Percentiles rank a stretch among this genome's conserved stretches.
phyloP scores from a whole-genome alignment of 1,284 basidiomycete genomes.

The Leccinum solheimii region DNA sequence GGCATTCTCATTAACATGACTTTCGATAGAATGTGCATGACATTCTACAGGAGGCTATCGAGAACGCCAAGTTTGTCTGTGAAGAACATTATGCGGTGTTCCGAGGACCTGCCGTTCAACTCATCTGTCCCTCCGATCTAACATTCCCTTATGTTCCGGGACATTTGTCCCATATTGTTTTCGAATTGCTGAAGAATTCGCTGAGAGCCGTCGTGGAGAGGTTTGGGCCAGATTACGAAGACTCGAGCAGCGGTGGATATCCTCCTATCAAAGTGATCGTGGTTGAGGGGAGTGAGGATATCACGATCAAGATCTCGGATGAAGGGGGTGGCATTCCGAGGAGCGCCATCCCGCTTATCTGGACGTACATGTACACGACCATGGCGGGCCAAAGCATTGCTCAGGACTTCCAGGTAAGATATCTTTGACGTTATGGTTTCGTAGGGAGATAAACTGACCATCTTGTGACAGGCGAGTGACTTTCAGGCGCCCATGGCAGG shows the following conservation, averaged over 20 bases:
- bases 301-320: conserved; percentile 96
- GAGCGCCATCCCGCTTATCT: conserved; percentile 91
- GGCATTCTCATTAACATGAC: background rate
- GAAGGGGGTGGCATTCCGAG: conserved; percentile 96
- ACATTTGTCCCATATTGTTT: conserved; percentile 93
- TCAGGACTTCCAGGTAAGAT: conserved; percentile 63
- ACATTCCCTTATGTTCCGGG: conserved; percentile 95
- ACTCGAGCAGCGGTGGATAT: conserved; percentile 45
- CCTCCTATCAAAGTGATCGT: conserved; percentile 97
- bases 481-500: conserved; percentile 99
- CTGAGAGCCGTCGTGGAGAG: conserved; percentile 94
- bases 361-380: conserved; percentile 99
- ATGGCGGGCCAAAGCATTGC: conserved; percentile 89
- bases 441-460: background rate
- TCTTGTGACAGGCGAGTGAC: conserved; percentile 59
- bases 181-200: conserved; percentile 97
- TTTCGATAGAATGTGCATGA: conserved; percentile 78
- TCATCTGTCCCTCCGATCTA: conserved; percentile 89
- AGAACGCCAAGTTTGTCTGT: conserved; percentile 96
- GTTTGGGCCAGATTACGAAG: conserved; percentile 81
- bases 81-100: conserved; percentile 97
- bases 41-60: conserved; percentile 95
- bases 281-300: conserved; percentile 93
- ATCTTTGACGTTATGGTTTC: background rate
- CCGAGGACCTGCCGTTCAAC: conserved; percentile 92